Conservation (phyloP, 2,329 filamentous ascomycete genomes). For the Triangularia verruculosa region DNA sequence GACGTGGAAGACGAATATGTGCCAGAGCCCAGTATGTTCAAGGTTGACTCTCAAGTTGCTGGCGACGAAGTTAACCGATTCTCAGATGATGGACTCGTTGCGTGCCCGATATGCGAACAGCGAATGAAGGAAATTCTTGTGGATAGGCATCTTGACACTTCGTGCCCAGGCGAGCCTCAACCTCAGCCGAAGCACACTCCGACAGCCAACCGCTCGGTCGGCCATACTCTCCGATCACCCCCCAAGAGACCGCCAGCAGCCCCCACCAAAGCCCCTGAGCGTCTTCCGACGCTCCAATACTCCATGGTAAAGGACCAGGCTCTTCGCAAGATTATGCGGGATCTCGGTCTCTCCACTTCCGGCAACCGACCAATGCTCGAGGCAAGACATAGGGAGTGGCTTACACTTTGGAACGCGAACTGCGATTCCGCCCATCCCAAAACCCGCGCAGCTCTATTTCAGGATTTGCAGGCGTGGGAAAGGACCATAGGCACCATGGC, state of each 20-base stretch:
- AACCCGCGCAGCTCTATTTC: conserved; percentile 66
- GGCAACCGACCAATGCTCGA: conserved; percentile 71
- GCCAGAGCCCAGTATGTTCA: conserved; percentile 32
- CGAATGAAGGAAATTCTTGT: conserved; percentile 79
- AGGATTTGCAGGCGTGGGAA: conserved; percentile 85
- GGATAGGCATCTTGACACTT: conserved; percentile 76
- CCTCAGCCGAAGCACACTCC: conserved; percentile 29
- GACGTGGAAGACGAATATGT: conserved; percentile 34
- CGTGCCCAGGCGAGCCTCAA: conserved; percentile 39
- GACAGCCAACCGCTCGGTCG: conserved; percentile 24
- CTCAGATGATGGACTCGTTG: conserved; percentile 69
- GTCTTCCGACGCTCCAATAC: conserved; percentile 80
- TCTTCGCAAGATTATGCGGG: conserved; percentile 75
- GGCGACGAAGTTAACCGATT: conserved; percentile 12
- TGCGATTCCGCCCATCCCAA: conserved; percentile 79
- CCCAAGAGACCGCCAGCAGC: conserved; percentile 23
- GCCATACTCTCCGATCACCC: neutral
- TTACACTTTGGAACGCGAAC: conserved; percentile 95
- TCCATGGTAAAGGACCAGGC: conserved; percentile 76
- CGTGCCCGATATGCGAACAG: conserved; percentile 76
- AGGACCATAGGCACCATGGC: conserved; percentile 68
- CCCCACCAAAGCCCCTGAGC: conserved; percentile 49
- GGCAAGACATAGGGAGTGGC: conserved; percentile 84
- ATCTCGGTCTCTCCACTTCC: conserved; percentile 71
- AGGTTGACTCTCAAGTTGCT: neutral